A percentile compares a stretch with the other conserved stretches of the same genome.
Conservation (phyloP, 768 basidiomycete genomes). For the Naganishia antarctica region DNA sequence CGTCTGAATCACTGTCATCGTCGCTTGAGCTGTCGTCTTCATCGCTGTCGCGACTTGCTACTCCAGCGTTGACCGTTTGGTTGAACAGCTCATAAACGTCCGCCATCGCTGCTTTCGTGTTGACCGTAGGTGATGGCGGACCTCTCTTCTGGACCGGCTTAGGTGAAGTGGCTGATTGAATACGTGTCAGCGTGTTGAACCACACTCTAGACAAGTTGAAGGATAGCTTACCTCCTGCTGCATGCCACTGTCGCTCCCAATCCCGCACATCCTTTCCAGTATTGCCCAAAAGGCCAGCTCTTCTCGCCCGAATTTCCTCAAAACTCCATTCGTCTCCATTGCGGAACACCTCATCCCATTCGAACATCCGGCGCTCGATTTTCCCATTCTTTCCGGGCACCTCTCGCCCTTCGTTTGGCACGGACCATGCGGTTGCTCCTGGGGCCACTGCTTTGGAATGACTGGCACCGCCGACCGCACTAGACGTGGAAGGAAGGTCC, state of each 20-base stretch:
- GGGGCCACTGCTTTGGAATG: constrained; percentile 3
- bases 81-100: constrained; percentile 97
- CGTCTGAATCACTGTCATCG: constrained; percentile 41
- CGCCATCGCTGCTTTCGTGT: constrained; percentile 88
- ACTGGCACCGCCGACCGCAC: not conserved
- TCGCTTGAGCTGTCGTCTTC: constrained; percentile 35
- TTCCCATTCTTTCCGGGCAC: constrained; percentile 39
- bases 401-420: constrained; percentile 42
- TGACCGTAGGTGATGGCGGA: constrained; percentile 68
- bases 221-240: constrained; percentile 40
- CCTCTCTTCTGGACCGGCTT: constrained; percentile 29
- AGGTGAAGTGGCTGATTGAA: constrained; percentile 38
- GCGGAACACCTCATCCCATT: constrained; percentile 61
- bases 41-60: constrained; percentile 28
- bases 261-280: constrained; percentile 39
- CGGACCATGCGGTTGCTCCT: constrained; percentile 35
- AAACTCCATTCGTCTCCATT: constrained; percentile 76
- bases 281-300: constrained; percentile 37
- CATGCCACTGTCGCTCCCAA: constrained; percentile 46
- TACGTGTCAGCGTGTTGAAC: not conserved
- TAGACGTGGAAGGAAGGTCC: not conserved
- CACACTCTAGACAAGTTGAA: not conserved
- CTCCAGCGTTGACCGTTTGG: constrained; percentile 49
- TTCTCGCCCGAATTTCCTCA: constrained; percentile 59
- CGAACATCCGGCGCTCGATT: constrained; percentile 46